A percentile compares a stretch with the other conserved stretches of the same genome.
phyloP scores from a whole-genome alignment of 768 basidiomycete genomes.

The Leccinum fibrillosum region DNA sequence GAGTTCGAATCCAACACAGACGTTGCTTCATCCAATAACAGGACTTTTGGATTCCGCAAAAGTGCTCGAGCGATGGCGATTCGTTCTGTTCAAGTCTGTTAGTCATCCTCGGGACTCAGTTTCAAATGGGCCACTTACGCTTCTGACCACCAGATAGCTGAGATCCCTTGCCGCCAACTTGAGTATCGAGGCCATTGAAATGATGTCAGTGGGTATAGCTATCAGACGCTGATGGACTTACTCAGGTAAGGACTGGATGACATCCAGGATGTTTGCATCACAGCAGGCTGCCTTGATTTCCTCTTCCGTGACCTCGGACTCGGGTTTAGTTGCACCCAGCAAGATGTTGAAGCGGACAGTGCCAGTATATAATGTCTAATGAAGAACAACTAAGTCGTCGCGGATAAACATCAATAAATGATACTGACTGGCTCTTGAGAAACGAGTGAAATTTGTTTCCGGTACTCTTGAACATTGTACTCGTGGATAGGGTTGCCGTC shows the following conservation, averaged over 20 bases:
- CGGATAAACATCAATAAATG: slow-evolving; percentile 5
- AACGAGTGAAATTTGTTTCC: slow-evolving; percentile 84
- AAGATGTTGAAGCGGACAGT: slow-evolving; percentile 89
- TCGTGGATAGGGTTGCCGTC: slow-evolving; percentile 74
- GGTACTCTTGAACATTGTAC: slow-evolving; percentile 82
- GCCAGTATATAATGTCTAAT: slow-evolving; percentile 77
- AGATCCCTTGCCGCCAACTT: slow-evolving; percentile 88
- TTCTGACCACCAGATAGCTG: slow-evolving; percentile 89
- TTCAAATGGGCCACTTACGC: slow-evolving; percentile 40
- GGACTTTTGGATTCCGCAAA: slow-evolving; percentile 85
- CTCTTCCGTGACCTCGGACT: slow-evolving; percentile 75
- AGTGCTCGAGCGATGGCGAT: slow-evolving; percentile 89
- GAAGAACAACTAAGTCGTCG: neutral
- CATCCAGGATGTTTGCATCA: slow-evolving; percentile 90
- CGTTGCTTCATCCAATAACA: slow-evolving; percentile 87
- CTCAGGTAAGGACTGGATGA: slow-evolving; percentile 84
- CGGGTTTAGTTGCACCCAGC: slow-evolving; percentile 80
- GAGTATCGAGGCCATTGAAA: slow-evolving; percentile 80
- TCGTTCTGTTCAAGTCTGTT: slow-evolving; percentile 38
- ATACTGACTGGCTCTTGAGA: slow-evolving; percentile 71
- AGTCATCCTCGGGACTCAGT: neutral
- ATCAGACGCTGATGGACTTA: slow-evolving; percentile 36
- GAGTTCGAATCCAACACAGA: slow-evolving; percentile 89
- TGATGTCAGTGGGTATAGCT: slow-evolving; percentile 6
- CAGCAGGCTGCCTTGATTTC: slow-evolving; percentile 85